Percentiles rank a stretch among this genome's conserved stretches.
Evolutionary conservation across 176 grass and related monocot species (phyloP).

Genomic region (Urochloa ruziziensis): DNA sequence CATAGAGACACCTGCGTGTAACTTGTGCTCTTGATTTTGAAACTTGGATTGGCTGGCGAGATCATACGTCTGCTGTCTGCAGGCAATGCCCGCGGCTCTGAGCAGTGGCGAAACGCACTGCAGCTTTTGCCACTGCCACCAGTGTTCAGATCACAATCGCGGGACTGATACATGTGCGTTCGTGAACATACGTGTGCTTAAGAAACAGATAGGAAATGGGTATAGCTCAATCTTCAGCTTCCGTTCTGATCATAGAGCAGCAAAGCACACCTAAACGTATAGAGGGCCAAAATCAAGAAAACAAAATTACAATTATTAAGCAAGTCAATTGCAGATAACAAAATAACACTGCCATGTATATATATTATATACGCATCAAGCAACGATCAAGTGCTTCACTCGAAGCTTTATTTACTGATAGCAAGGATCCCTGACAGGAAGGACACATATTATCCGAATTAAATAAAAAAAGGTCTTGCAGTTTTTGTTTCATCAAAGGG

Average conservation of each 20-base stretch:
- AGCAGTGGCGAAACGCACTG: too few species aligned
- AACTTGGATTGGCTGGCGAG: too few species aligned
- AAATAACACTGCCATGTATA: background rate
- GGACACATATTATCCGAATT: background rate
- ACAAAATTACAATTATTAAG: background rate
- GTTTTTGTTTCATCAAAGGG: background rate
- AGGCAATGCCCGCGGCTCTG: too few species aligned
- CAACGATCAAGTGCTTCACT: background rate
- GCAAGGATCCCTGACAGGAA: background rate
- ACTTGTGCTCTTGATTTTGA: too few species aligned
- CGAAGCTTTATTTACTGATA: constrained; percentile 2
- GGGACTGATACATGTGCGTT: too few species aligned
- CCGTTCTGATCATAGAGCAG: background rate
- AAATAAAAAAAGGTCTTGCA: constrained; percentile 1
- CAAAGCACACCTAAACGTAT: background rate
- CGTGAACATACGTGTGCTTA: too few species aligned
- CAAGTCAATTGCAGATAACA: too few species aligned
- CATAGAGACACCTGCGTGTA: too few species aligned
- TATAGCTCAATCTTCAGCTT: background rate
- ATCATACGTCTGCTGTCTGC: too few species aligned
- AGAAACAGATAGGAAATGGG: too few species aligned
- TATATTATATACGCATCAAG: background rate
- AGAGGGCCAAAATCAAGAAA: background rate
- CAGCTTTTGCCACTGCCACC: too few species aligned
- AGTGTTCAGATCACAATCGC: too few species aligned